Evolutionary conservation across 345 rosid genomes (phyloP), one percentile per base, ranked within the genome.

Genomic region (Syzygium oleosum): DNA sequence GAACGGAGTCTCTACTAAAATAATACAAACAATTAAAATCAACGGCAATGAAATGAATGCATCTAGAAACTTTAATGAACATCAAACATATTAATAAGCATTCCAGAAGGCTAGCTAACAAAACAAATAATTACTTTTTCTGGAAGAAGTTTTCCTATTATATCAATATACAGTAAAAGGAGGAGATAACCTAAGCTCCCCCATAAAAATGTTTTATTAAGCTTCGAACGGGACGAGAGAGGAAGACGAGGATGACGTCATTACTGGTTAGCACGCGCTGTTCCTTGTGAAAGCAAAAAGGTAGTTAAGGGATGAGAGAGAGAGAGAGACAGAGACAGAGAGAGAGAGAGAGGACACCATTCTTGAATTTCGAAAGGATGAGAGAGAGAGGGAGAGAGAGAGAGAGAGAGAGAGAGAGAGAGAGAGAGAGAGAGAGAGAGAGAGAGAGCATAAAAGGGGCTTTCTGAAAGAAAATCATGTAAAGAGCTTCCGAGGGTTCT

Each of bases 1-100:
- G 92, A 93, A 95, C 93, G 91, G 93, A 90, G 90, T 90, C 91
- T 88, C 25, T 25, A 73, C 7, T 73, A 34, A 51, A 84, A 84
- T 84, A 84, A 49, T 23, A 38, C 85, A 84, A 49, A 84, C 25
- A 23, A 25, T 25, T 51, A 49, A 84, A 25, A 84, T 46, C 38
- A 84, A 84, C 38, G 85, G 54, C 56, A 52, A 84, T 9, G 54
- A 52, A 84, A 84, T 84, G 53, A 49, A 51, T n/a, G 85, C 85
- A 31, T 23, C 80, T 73, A 34, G 80, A 34, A 73, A 34, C 80
- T 73, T 73, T 73, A 34, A 34, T 73, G 80, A 73, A 38, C 17
- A 73, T 73, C 80, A 73, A 38, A 73, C 80, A 38, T 73, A 19
- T 46, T 4, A 34, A 19, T 73, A 34, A 73, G 22, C 80, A 73